Conservation (phyloP, 1,284 basidiomycete genomes). For the Tilletia walkeri region DNA sequence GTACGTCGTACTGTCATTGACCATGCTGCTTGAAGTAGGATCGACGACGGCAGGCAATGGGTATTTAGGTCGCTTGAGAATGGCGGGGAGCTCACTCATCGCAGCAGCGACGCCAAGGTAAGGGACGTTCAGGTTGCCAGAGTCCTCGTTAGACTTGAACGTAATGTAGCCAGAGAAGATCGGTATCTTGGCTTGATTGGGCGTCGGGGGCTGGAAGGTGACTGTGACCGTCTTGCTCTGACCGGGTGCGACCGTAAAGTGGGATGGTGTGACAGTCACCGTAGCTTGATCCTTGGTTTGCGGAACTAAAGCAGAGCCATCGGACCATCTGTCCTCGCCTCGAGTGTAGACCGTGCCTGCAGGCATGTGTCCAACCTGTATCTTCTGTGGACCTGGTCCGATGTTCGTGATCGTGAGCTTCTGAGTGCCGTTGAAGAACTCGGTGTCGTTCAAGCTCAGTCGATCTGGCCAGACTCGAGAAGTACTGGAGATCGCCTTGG, state of each 20-base stretch:
- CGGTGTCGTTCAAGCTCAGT: constrained; percentile 70
- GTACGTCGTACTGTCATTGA: constrained; percentile 22
- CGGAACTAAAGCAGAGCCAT: constrained; percentile 55
- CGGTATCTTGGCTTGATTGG: constrained; percentile 61
- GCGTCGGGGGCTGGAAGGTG: constrained; percentile 59
- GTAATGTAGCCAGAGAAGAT: constrained; percentile 56
- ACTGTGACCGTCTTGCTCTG: constrained; percentile 51
- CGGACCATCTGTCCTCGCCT: constrained; percentile 19
- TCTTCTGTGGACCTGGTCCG: constrained; percentile 33
- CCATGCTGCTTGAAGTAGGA: constrained; percentile 23
- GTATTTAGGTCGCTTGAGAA: constrained; percentile 18
- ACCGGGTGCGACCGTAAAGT: constrained; percentile 56
- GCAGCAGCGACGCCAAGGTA: constrained; percentile 63
- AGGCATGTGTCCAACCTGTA: constrained; percentile 41
- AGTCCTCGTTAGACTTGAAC: background rate
- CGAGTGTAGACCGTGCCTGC: constrained; percentile 57
- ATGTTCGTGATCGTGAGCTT: constrained; percentile 42
- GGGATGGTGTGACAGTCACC: constrained; percentile 57
- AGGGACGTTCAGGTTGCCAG: background rate
- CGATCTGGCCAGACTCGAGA: constrained; percentile 64
- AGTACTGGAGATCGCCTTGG: constrained; percentile 63
- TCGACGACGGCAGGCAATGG: constrained; percentile 28
- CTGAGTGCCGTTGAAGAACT: constrained; percentile 43
- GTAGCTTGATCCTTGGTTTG: constrained; percentile 59
- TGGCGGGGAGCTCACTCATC: constrained; percentile 59